Percentiles rank a stretch among this genome's conserved stretches.
Evolutionary conservation across 257 asterid genomes (phyloP).

Genomic region (Solanum clarkiae): DNA sequence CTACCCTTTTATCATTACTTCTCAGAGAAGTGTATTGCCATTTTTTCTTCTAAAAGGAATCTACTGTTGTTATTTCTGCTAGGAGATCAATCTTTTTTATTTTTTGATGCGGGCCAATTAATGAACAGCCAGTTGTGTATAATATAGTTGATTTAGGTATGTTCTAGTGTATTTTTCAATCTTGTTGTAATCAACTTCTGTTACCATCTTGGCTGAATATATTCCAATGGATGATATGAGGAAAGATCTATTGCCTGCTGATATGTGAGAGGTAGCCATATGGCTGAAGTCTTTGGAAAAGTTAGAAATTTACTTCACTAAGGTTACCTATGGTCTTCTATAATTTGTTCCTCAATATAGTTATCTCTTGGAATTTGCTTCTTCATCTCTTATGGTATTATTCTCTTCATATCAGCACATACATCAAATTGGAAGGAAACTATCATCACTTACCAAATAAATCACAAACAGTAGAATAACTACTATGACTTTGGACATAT

Average conservation of each 20-base stretch:
- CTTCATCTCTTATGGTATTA: not conserved
- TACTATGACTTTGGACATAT: too few relatives aligned
- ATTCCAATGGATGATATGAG: conserved; percentile 76
- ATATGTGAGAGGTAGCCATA: conserved; percentile 71
- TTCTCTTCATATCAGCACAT: not conserved
- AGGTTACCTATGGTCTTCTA: not conserved
- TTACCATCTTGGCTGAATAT: conserved; percentile 20
- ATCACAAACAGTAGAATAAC: too few relatives aligned
- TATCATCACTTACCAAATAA: too few relatives aligned
- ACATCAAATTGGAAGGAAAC: too few relatives aligned
- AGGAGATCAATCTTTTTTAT: not conserved
- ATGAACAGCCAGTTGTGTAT: not conserved
- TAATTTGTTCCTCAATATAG: not conserved
- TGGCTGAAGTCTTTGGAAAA: conserved; percentile 64
- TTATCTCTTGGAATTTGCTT: not conserved
- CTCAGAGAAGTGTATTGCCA: not conserved
- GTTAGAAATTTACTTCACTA: conserved; percentile 35
- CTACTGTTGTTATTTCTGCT: not conserved
- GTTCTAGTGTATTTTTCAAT: not conserved
- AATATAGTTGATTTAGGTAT: not conserved
- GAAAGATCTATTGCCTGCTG: conserved; percentile 67
- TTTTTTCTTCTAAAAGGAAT: not conserved
- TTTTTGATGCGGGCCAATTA: not conserved
- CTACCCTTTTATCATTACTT: not conserved
- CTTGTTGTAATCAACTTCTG: not conserved